Base-by-base conservation (phyloP, 768 basidiomycete genomes). In the Kwoniella pini region DNA sequence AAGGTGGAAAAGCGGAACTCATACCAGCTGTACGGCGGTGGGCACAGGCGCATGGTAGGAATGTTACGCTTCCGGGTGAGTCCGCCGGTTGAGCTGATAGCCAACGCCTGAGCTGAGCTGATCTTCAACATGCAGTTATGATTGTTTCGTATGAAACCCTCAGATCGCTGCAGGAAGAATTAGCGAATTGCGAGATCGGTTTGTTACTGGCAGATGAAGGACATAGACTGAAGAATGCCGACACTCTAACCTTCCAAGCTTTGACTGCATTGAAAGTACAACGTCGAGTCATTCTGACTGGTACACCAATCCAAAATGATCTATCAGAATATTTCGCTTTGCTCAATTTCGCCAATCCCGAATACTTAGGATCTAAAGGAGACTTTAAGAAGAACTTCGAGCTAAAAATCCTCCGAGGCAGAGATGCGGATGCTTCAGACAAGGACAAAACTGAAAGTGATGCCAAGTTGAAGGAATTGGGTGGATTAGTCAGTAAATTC, bases 91-190 rank as follows among this genome's bases (percentile, higher is more conserved):
- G 28, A 48, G n/a, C n/a, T n/a, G n/a, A n/a, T n/a, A n/a, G n/a
- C n/a, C 12, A 22, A 26, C 46, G 15, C 7, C 13, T 12, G 11
- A 4, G 2, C 11, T n/a, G 24, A 17, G 3, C n/a, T 2, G 13
- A 22, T 22, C 38, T 12, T 36, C 33, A 36, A 7, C 33, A 36
- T 36, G 7, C 2, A 94, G 95, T 98, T 44, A 91, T 99, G 90
- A 97, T 99, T 65, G 93, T 96, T 4, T 98, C 96, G 0, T 99
- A 99, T 67, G 95, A 99, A 77, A 95, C 91, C 0, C 83, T 99
- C 52, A 86, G 95, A 19, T 88, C 88, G 3, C 81, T 97, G 12
- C 83, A 87, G 7, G 85, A 79, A 0, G 85, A 94, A 70, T 82
- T 98, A 11, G 86, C 86, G 3, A 85, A 83, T 57, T 91, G 89